A percentile compares a stretch with the other conserved stretches of the same genome.
These are phyloP conservation scores for Glarea lozoyensis DNA, from an alignment of 495 filamentous ascomycete genomes.

Conservation along the genomic window DNA sequence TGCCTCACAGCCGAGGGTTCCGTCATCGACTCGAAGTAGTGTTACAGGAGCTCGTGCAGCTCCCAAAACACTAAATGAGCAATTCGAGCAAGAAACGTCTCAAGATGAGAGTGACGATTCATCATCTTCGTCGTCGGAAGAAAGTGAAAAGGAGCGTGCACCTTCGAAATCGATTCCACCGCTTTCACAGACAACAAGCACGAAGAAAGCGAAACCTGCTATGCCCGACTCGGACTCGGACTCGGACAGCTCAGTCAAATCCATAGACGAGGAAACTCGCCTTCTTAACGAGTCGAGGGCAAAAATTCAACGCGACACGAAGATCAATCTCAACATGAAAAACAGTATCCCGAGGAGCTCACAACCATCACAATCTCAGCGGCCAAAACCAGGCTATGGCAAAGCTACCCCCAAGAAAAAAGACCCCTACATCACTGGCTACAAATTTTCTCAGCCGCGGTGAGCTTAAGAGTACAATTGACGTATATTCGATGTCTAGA, in stretches of 20 bases:
- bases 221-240: neutral
- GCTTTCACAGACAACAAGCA: neutral
- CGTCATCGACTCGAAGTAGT: neutral
- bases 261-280: no score
- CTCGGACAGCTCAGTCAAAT: conserved; percentile 4
- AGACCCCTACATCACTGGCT: conserved; percentile 9
- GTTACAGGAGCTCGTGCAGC: neutral
- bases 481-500: no score
- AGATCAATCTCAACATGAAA: no score
- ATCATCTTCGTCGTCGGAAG: neutral
- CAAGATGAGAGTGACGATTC: neutral
- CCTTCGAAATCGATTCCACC: neutral
- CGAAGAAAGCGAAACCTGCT: neutral
- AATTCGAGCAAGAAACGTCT: neutral
- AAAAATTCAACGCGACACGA: no score
- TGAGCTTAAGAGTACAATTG: no score
- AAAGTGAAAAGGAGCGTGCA: neutral
- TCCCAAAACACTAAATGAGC: neutral
- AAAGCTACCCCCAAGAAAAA: conserved; percentile 7
- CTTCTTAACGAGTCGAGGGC: no score
- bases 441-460: conserved; percentile 4
- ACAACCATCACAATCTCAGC: no score
- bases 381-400: no score
- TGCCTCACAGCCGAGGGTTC: neutral
- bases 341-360: no score